Evolutionary conservation across 352 stramenopile species (phyloP), one percentile per base, ranked within the genome.

Genomic region (Phytophthora niederhauseri): DNA sequence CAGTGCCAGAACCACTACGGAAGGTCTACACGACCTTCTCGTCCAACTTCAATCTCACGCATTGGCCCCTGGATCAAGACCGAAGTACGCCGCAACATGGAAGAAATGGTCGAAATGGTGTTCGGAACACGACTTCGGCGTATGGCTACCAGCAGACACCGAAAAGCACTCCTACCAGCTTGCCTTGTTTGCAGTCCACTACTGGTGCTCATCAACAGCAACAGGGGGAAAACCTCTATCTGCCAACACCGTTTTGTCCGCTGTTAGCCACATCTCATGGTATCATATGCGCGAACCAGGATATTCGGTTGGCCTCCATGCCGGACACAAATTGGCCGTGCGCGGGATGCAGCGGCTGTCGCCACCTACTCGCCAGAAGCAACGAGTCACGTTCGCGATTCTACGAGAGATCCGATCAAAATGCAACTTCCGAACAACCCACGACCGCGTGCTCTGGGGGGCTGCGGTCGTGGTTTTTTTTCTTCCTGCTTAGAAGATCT

Each of bases 381-480:
- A 59, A 22, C 65, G 58, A 1, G 49, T 63, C 15, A 58, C 41
- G 0, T 0, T 51, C 1, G 7, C 17, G 6, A 31, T 63, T 4
- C 57, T 63, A 2, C 26, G 8, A n/a, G 6, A 7, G 1, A 1
- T 66, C 17, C 51, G 51, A 12, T 8, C 15, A 28, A 9, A 22
- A 0, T 54, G 57, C 30, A 30, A 72, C 22, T 66, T 66, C 52
- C 41, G 3, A 19, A 57, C 7, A 14, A 7, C 43, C 64, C 57
- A 66, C n/a, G 64, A 72, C 19, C 45, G 57, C 57, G 50, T 63
- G 8, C 28, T 66, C 11, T 72, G 54, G 54, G 62, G 63, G 63
- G 46, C 55, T 70, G 55, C 52, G 52, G 51, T 67, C 57, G n/a
- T 72, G 57, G 57, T 52, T 31, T 67, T 60, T 60, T 38, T 68